Base-by-base conservation (phyloP, 2,329 filamentous ascomycete genomes). In the Monosporascus sp. region DNA sequence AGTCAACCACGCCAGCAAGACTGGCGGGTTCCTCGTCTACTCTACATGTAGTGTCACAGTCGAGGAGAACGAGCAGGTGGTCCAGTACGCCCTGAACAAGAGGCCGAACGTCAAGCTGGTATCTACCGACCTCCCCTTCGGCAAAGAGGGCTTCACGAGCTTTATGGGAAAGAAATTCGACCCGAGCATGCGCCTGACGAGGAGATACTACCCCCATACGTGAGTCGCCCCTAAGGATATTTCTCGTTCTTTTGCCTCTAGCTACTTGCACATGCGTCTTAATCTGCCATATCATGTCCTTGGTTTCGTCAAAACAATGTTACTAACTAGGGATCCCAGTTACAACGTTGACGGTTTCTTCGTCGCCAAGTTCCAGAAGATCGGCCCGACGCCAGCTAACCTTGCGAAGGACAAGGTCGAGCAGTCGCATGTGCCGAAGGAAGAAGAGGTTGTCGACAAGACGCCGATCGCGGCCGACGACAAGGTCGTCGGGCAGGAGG, bases 301-400 rank as follows among this genome's bases (percentile, higher is more conserved):
- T 11, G 31, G 4, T 14, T 35, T 14, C 5, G 4, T 24, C 7
- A 18, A 9, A 24, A 43, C 1, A 9, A 15, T 27, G 9, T 46
- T 17, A 46, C 24, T 46, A n/a, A 27, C 22, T 5, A 31, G 17
- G n/a, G 5, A 46, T 5, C 25, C 3, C 22, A 46, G 43, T 8
- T 90, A 94, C 77, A 96, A 97, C 74, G 91, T 99, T 36, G 94
- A 97, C 70, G 94, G 94, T 59, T 99, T 99, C 85, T 99, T 91
- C 70, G 94, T 99, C 57, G 90, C 91, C 66, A 99, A 99, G 73
- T 88, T 99, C 74, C 92, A 96, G 74, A 99, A 99, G 80, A 83
- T 83, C 17, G 93, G 85, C 0, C 88, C 90, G 3, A 89, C 88
- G 41, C 86, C 89, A 1, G 74, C 78, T 53, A 83, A 81, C 51